A percentile compares a stretch with the other conserved stretches of the same genome.
Evolutionary conservation across 306 rosid species (phyloP).

Genomic region (Arachis hypogaea): DNA sequence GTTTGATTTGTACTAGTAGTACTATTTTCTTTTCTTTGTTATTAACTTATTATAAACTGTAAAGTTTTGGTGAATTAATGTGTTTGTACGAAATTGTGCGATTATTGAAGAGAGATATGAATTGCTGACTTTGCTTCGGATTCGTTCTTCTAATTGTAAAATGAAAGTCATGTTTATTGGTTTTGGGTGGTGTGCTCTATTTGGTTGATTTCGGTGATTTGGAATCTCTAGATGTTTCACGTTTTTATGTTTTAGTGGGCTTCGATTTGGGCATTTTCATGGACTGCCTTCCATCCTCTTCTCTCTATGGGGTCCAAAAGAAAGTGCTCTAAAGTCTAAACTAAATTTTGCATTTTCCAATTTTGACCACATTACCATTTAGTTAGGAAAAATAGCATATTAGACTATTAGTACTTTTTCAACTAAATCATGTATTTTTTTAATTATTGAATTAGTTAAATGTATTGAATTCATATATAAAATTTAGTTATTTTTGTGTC

Average conservation of each 20-base stretch:
- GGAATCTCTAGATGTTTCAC: slow-evolving; percentile 33
- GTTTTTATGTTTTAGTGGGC: slow-evolving; percentile 32
- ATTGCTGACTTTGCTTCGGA: slow-evolving; percentile 31
- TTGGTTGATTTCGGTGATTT: slow-evolving; percentile 41
- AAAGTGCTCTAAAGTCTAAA: too few species aligned
- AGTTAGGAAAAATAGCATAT: too few species aligned
- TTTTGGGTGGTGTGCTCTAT: slow-evolving; percentile 11
- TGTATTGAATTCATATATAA: too few species aligned
- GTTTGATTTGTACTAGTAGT: too few species aligned
- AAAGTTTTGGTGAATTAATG: background rate
- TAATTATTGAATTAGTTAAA: too few species aligned
- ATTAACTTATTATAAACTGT: background rate
- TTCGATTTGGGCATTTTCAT: background rate
- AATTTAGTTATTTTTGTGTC: too few species aligned
- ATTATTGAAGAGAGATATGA: background rate
- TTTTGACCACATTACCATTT: too few species aligned
- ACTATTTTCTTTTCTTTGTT: background rate
- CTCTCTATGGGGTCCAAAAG: background rate
- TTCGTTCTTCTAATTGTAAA: slow-evolving; percentile 3
- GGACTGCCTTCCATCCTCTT: background rate
- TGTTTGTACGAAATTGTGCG: background rate
- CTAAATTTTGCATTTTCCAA: too few species aligned
- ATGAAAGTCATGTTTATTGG: background rate
- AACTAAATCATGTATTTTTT: too few species aligned
- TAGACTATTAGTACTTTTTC: too few species aligned